phyloP scores from a whole-genome alignment of 2,329 filamentous ascomycete genomes.

The Erysiphe pulchra region DNA sequence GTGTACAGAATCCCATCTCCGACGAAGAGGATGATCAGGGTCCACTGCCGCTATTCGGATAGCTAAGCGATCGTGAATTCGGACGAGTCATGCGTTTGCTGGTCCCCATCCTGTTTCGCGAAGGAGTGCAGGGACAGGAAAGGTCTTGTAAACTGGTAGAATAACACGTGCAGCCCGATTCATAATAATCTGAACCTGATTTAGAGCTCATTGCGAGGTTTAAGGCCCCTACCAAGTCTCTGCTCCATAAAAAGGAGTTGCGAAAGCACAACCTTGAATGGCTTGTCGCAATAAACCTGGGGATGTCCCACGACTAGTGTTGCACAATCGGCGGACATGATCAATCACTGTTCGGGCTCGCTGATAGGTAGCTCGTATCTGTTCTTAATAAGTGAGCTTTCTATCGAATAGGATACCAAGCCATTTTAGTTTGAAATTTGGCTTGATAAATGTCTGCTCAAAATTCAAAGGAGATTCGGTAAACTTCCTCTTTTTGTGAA shows the following conservation, averaged over 20 bases:
- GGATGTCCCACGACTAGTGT: neutral
- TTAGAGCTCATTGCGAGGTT: neutral
- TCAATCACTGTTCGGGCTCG: neutral
- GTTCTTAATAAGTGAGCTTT: neutral
- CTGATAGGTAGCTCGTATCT: neutral
- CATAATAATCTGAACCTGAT: neutral
- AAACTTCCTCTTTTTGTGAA: neutral
- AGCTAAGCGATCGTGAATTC: neutral
- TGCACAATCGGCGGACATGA: neutral
- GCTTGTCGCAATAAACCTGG: neutral
- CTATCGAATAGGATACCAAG: neutral
- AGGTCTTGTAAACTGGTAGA: neutral
- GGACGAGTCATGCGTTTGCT: neutral
- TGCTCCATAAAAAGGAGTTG: neutral
- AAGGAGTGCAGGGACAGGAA: neutral
- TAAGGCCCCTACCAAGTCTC: neutral
- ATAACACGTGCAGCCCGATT: neutral
- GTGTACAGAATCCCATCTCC: neutral
- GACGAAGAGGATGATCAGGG: neutral
- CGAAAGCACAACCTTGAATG: neutral
- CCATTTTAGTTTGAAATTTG: neutral
- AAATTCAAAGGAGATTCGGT: neutral
- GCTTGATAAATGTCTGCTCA: neutral
- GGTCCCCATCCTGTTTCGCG: neutral
- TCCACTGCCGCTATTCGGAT: neutral